Evolutionary conservation across 129 eudicot genomes (phyloP), one percentile per base, ranked within the genome.

Genomic region (Kitagawia praeruptora): DNA sequence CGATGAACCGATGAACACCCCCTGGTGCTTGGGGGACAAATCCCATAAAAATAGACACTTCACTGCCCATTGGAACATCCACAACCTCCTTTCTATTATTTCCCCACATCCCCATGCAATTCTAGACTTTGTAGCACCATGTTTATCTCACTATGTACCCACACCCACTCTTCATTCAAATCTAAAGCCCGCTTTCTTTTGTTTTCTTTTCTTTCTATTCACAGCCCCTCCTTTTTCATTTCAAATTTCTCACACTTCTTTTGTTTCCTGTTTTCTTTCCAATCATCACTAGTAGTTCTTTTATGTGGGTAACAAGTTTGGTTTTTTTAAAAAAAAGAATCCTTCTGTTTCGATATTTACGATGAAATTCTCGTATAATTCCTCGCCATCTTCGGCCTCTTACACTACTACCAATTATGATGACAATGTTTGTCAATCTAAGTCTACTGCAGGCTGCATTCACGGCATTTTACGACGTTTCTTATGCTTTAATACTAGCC

Each of bases 111-210:
- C 76, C 76, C 76, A 72, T 72, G 46, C 76, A 72, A 25, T 40
- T 27, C 28, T 23, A 34, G 14, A 19, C n/a, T 13, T 14, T 0
- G 47, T 40, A 21, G 49, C 45, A 44, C 49, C 49, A 46, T 46
- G 49, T 46, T 19, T 16, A 8, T n/a, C 53, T 51, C 58, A 51
- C n/a, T 0, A 1, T 51, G 23, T 51, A 72, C 76, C 76, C 44
- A n/a, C 18, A 72, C 76, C 76, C 44, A n/a, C 18, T 38, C 9
- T 11, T 18, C 88, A 81, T 91, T 91, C 96, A 89, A 91, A 91
- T 82, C 81, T 77, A 73, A 70, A 85, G 77, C 93, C 93, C 93
- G 96, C 96, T 87, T 83, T 82, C 84, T 31, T 48, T 39, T 37
- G 2, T 81, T 44, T 18, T 56, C 25, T 58, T 40, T 21, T 61